These are phyloP conservation scores for Aureobasidium sp. DNA, from an alignment of 2,329 filamentous ascomycete species.

Conservation along the genomic window DNA sequence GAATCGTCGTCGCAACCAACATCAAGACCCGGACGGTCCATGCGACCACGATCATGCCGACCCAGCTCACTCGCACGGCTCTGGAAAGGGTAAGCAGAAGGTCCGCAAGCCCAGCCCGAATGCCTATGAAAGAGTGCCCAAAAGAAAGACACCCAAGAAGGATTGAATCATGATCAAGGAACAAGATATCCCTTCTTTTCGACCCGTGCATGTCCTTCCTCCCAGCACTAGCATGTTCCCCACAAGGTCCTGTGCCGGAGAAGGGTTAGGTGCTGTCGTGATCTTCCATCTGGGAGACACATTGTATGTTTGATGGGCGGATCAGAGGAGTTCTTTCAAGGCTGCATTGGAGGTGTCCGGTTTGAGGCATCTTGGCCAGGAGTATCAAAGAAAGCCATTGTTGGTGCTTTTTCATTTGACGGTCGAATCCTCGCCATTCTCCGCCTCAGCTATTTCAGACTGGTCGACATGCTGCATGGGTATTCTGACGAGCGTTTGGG, in stretches of 20 bases:
- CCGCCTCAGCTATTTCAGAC: slow-evolving; percentile 22
- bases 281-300: neutral
- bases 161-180: neutral
- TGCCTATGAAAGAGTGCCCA: slow-evolving; percentile 71
- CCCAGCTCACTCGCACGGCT: slow-evolving; percentile 23
- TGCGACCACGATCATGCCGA: slow-evolving; percentile 28
- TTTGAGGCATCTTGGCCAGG: neutral
- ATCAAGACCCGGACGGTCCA: slow-evolving; percentile 18
- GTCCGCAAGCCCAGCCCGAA: slow-evolving; percentile 61
- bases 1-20: slow-evolving; percentile 22
- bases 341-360: neutral
- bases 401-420: slow-evolving; percentile 8
- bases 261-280: too few relatives aligned
- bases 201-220: neutral
- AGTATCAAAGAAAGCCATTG: neutral
- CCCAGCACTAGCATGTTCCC: neutral
- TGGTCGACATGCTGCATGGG: slow-evolving; percentile 59
- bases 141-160: slow-evolving; percentile 23
- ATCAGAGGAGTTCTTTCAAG: too few relatives aligned
- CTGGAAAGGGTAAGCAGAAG: slow-evolving; percentile 31
- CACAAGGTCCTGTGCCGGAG: too few relatives aligned
- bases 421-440: slow-evolving; percentile 16
- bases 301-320: neutral
- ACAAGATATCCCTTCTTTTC: neutral
- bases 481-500: slow-evolving; percentile 76